Base-by-base conservation (phyloP, 768 basidiomycete species). In the Trametes villosa region DNA sequence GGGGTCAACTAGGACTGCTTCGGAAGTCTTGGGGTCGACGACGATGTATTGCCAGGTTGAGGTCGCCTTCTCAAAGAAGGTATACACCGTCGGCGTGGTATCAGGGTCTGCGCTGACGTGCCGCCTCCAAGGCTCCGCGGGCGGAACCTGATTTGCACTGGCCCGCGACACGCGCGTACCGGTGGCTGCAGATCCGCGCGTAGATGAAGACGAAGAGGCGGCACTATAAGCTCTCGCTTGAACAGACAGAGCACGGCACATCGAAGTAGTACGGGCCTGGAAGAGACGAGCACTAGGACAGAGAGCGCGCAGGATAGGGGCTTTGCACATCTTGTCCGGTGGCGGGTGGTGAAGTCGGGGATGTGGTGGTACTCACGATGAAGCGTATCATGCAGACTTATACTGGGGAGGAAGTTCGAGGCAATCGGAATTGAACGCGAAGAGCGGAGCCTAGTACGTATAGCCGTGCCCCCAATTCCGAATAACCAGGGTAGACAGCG, bases 21-120 rank as follows among this genome's bases (percentile, higher is more conserved):
- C 79, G n/a, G 69, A 65, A 57, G 84, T 85, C 38, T 74, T 73
- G 5, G 83, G 83, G 66, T 86, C 85, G 18, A 77, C 80, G 63
- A 84, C 83, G 63, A 87, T 77, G 57, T 83, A 83, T 70, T 86
- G 85, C 63, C 84, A 72, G 41, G 71, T 72, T n/a, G 68, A 66
- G 9, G 71, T 72, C 8, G 56, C 65, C 41, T 67, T 67, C 57
- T 72, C 71, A 47, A 70, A 72, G 66, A 72, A 72, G 8, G 67
- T 67, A 42, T 59, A 66, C 26, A 72, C 65, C n/a, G 57, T 65
- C 22, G 71, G 71, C 2, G 61, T 57, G 17, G 68, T 72, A 22
- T 65, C 29, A 12, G 61, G 44, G 48, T 64, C 66, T 3, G 59
- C 55, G 22, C 66, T 67, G 8, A 60, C 45, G 40, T 69, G 66